Evolutionary conservation across 225 moss, liverwort and hornwort species (phyloP).

Genomic region (Marchantia polymorpha): DNA sequence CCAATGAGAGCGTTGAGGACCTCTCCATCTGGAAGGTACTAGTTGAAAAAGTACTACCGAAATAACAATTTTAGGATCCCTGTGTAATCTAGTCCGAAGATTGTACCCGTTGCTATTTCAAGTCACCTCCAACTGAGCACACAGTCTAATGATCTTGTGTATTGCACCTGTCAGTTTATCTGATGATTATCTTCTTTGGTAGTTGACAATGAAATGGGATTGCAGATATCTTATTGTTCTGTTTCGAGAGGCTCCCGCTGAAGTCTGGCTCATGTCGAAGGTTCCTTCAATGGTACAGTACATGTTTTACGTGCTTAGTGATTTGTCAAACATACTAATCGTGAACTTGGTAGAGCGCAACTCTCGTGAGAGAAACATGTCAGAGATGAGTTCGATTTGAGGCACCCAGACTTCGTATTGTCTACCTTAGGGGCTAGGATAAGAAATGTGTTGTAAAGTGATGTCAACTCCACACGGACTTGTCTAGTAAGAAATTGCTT

Average conservation of each 20-base stretch:
- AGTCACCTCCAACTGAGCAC: not conserved
- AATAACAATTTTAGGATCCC: not conserved
- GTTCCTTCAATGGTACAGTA: slow-evolving; percentile 82
- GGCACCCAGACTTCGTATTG: not conserved
- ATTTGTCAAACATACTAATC: not conserved
- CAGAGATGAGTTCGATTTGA: not conserved
- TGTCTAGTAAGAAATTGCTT: too few relatives aligned
- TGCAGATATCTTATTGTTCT: slow-evolving; percentile 87
- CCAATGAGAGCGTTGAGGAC: slow-evolving; percentile 93
- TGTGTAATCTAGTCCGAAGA: not conserved
- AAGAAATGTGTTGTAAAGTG: too few relatives aligned
- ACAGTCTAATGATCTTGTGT: not conserved
- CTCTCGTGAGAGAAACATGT: not conserved
- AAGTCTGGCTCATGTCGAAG: slow-evolving; percentile 98
- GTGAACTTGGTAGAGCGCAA: not conserved
- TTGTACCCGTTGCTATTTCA: not conserved
- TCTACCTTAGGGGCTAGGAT: too few relatives aligned
- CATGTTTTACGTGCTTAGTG: not conserved
- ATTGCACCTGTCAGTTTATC: not conserved
- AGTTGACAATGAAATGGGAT: slow-evolving; percentile 3
- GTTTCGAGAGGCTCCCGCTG: slow-evolving; percentile 96
- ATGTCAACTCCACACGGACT: too few relatives aligned
- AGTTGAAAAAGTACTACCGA: too few relatives aligned
- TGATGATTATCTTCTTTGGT: not conserved
- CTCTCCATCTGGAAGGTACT: slow-evolving; percentile 96